These are phyloP conservation scores for Phytophthora tentaculata DNA, from an alignment of 352 stramenopile genomes.

Conservation along the genomic window DNA sequence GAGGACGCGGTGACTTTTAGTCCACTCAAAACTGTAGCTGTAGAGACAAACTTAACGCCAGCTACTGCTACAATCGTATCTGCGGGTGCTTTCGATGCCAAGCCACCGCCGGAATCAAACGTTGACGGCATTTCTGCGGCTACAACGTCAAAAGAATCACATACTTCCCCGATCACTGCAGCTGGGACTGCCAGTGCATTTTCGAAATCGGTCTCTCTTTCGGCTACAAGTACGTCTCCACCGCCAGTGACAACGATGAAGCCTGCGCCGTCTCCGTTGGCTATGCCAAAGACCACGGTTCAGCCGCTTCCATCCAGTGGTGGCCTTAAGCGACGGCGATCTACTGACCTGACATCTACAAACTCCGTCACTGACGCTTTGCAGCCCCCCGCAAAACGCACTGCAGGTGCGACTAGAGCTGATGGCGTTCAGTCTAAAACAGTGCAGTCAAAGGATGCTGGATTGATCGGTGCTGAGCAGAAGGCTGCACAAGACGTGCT, in stretches of 20 bases:
- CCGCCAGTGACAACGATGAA: slow-evolving; percentile 2
- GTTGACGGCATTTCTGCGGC: not conserved
- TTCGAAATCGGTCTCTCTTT: not conserved
- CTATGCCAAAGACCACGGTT: not conserved
- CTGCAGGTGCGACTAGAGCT: slow-evolving; percentile 1
- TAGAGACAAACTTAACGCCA: not conserved
- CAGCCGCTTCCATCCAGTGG: not conserved
- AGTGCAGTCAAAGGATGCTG: not conserved
- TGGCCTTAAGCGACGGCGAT: slow-evolving; percentile 21
- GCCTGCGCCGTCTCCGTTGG: not conserved
- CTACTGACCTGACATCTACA: not conserved
- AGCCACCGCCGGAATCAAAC: not conserved
- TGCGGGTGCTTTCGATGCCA: not conserved
- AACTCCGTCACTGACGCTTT: not conserved
- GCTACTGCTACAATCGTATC: not conserved
- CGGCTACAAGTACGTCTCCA: not conserved
- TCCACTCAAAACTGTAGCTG: not conserved
- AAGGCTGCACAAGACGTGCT: not conserved
- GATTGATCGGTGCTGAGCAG: not conserved
- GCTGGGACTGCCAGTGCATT: not conserved
- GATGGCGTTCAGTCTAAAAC: not conserved
- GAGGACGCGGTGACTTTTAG: not conserved
- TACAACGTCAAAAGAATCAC: not conserved
- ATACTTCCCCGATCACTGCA: not conserved
- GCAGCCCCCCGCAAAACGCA: slow-evolving; percentile 13